phyloP scores from a whole-genome alignment of 2,329 filamentous ascomycete species.

The Neofusicoccum laricinum region DNA sequence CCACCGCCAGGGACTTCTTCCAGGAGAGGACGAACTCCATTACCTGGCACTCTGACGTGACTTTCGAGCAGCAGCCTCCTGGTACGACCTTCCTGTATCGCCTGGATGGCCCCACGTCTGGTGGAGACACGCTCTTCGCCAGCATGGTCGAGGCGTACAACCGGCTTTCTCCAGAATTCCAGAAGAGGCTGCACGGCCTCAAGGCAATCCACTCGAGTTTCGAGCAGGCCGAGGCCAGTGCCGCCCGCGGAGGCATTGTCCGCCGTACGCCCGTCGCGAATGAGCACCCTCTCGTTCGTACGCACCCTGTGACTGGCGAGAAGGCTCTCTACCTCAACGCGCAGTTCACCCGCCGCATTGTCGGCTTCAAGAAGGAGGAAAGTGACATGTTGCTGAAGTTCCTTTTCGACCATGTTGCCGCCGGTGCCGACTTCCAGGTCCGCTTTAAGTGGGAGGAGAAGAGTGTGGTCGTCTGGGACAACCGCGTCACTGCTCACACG shows the following conservation, averaged over 20 bases:
- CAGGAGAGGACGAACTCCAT: constrained; percentile 71
- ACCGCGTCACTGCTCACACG: constrained; percentile 74
- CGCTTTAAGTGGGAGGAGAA: constrained; percentile 73
- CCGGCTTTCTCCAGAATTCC: constrained; percentile 74
- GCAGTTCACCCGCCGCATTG: constrained; percentile 78
- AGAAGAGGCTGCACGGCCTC: constrained; percentile 75
- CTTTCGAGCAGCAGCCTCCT: constrained; percentile 83
- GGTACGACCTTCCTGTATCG: constrained; percentile 88
- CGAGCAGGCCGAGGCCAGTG: constrained; percentile 73
- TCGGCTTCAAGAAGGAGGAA: constrained; percentile 84
- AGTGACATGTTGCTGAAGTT: constrained; percentile 75
- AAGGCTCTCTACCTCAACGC: constrained; percentile 82
- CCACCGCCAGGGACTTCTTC: constrained; percentile 60
- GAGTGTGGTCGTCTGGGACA: constrained; percentile 88
- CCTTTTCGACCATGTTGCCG: constrained; percentile 71
- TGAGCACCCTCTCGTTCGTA: constrained; percentile 75
- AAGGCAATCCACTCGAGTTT: constrained; percentile 76
- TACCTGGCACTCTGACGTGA: constrained; percentile 86
- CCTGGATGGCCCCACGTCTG: constrained; percentile 75
- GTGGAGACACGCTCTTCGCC: constrained; percentile 81
- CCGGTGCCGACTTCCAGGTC: constrained; percentile 69
- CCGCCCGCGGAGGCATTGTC: constrained; percentile 66
- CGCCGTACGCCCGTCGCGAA: constrained; percentile 72
- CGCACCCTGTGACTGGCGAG: constrained; percentile 76
- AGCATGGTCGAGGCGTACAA: constrained; percentile 79